phyloP scores from a whole-genome alignment of 345 rosid genomes.

The Bruguiera gymnorhiza region DNA sequence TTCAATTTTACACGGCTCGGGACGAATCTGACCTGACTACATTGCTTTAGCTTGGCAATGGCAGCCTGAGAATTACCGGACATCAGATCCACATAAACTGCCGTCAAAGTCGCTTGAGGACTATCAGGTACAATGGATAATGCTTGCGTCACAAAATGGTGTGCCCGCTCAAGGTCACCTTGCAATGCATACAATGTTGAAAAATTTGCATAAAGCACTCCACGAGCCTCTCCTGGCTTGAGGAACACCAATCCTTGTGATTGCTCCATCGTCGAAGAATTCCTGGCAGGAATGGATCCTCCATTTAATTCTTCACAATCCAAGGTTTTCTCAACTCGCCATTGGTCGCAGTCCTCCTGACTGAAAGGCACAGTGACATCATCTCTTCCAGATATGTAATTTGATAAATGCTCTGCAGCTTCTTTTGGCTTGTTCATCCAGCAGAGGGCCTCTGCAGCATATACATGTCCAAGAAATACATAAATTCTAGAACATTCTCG shows the following conservation, averaged over 20 bases:
- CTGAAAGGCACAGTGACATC: conserved; percentile 62
- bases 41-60: conserved; percentile 68
- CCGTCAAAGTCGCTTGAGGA: conserved; percentile 72
- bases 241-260: conserved; percentile 39
- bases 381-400: conserved; percentile 57
- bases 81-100: conserved; percentile 70
- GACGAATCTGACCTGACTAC: conserved; percentile 64
- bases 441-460: conserved; percentile 97
- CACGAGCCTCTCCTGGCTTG: conserved; percentile 89
- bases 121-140: conserved; percentile 54
- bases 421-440: conserved; percentile 69
- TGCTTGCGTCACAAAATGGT: conserved; percentile 53
- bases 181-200: conserved; percentile 63
- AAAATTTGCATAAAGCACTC: conserved; percentile 71
- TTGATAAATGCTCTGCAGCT: conserved; percentile 72
- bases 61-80: conserved; percentile 77
- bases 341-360: conserved; percentile 65
- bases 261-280: conserved; percentile 25
- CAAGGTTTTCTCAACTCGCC: conserved; percentile 42
- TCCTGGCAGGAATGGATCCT: conserved; percentile 36
- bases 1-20: conserved; percentile 24
- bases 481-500: conserved; percentile 68
- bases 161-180: conserved; percentile 71
- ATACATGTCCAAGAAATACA: conserved; percentile 67
- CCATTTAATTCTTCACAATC: conserved; percentile 69